Conservation (phyloP, 2,329 filamentous ascomycete genomes). For the Phyllosticta citrichinensis region DNA sequence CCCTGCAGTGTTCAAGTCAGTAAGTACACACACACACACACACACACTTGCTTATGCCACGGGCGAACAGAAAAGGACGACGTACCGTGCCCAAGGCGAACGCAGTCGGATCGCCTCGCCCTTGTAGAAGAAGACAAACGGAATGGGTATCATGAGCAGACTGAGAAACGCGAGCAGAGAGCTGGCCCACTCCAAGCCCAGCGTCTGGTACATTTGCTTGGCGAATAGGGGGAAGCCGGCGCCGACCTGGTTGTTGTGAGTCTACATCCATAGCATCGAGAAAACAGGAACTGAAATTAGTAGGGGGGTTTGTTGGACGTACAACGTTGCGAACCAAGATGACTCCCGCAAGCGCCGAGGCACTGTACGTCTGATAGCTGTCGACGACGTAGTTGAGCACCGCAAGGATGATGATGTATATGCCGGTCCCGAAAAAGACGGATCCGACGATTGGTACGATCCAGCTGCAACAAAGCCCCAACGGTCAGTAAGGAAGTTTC, state of each 20-base stretch:
- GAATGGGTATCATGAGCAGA: conserved; percentile 27
- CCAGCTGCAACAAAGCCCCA: conserved; percentile 1
- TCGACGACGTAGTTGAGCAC: conserved; percentile 17
- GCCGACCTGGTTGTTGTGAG: conserved; percentile 12
- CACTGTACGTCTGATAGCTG: conserved; percentile 13
- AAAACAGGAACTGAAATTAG: neutral
- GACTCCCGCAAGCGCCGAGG: conserved; percentile 12
- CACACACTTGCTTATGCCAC: no score
- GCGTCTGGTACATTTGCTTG: conserved; percentile 19
- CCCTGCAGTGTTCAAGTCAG: neutral
- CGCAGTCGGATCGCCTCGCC: conserved; percentile 17
- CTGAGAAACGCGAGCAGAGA: conserved; percentile 30
- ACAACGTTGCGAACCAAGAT: conserved; percentile 10
- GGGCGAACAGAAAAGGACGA: neutral
- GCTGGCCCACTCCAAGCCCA: conserved; percentile 29
- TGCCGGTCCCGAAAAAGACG: conserved; percentile 14
- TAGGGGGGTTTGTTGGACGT: conserved; percentile 14
- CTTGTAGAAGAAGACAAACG: conserved; percentile 30
- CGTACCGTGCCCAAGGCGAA: conserved; percentile 12
- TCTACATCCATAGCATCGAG: no score
- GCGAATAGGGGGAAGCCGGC: conserved; percentile 22
- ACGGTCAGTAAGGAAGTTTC: neutral
- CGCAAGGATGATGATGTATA: conserved; percentile 17
- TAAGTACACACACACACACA: no score
- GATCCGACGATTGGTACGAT: conserved; percentile 14